Evolutionary conservation across 768 basidiomycete species (phyloP), one percentile per base, ranked within the genome.

Genomic region (Amanita pallidorosea): DNA sequence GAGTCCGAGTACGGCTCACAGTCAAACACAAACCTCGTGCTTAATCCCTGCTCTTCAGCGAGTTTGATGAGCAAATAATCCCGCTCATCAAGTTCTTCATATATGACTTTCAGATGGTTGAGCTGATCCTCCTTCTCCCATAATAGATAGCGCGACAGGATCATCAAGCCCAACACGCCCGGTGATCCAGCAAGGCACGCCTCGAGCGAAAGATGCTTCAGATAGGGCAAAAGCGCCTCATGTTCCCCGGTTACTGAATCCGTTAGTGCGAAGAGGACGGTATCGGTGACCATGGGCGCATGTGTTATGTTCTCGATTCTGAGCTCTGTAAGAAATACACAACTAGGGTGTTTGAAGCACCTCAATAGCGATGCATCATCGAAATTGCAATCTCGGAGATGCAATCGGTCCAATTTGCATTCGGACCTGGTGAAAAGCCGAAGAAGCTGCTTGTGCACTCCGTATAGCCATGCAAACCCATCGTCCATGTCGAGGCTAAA

Each of bases 181-280:
- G 37, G 36, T 4, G 47, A 49, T 7, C 36, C 37, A 33, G 9
- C 22, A 43, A 43, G 23, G 22, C 49, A 50, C 23, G 22, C 18
- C 20, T 31, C n/a, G 18, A 50, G 40, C n/a, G 15, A 20, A 31
- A 50, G 31, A 34, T 18, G 49, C 3, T 25, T 25, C 18, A 51
- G 29, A 25, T 51, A 33, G 25, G 41, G 49, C 12, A 42, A 51
- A n/a, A n/a, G n/a, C n/a, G n/a, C n/a, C n/a, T n/a, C n/a, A n/a
- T n/a, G n/a, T n/a, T n/a, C n/a, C n/a, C 38, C 29, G 6, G 7
- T 13, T 12, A 27, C 12, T 15, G 7, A 8, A 1, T 51, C 41
- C 22, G 18, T 43, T 5, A 51, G 31, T 7, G 23, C 20, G 2
- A 8, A 9, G 13, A 51, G n/a, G 41, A 51, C 33, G 7, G 22